These are phyloP conservation scores for Graphilbum fragrans DNA, from an alignment of 2,329 filamentous ascomycete species.

Conservation along the genomic window DNA sequence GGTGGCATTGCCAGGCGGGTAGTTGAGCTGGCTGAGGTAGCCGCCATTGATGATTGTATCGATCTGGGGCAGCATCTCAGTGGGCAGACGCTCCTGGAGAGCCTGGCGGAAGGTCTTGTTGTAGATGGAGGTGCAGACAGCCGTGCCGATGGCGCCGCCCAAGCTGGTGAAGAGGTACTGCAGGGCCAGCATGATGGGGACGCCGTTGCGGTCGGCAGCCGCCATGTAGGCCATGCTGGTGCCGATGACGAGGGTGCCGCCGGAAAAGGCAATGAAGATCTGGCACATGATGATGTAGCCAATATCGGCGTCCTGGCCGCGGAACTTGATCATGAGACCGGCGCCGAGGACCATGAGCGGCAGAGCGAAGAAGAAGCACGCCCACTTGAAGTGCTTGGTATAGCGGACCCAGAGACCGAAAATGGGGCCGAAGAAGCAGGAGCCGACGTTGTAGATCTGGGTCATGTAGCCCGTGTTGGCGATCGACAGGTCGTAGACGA, in stretches of 20 bases:
- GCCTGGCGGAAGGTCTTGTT: slow-evolving; percentile 39
- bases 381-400: slow-evolving; percentile 36
- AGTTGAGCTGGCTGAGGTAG: slow-evolving; percentile 39
- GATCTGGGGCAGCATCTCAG: slow-evolving; percentile 34
- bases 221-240: slow-evolving; percentile 49
- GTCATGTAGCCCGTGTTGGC: slow-evolving; percentile 12
- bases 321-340: slow-evolving; percentile 45
- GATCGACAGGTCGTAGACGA: slow-evolving; percentile 14
- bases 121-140: slow-evolving; percentile 51
- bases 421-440: slow-evolving; percentile 29
- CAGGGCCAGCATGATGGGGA: slow-evolving; percentile 45
- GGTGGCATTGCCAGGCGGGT: slow-evolving; percentile 33
- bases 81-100: slow-evolving; percentile 31
- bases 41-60: slow-evolving; percentile 28
- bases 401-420: slow-evolving; percentile 35
- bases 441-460: slow-evolving; percentile 14
- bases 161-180: slow-evolving; percentile 45
- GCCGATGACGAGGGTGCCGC: slow-evolving; percentile 43
- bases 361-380: slow-evolving; percentile 28
- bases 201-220: slow-evolving; percentile 41
- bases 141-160: slow-evolving; percentile 46
- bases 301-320: slow-evolving; percentile 33
- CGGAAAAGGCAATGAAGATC: slow-evolving; percentile 39
- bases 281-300: slow-evolving; percentile 46
- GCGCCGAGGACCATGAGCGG: slow-evolving; percentile 40